Conservation (phyloP, 805 yeast genomes). For the Saccharomycopsis malanga region DNA sequence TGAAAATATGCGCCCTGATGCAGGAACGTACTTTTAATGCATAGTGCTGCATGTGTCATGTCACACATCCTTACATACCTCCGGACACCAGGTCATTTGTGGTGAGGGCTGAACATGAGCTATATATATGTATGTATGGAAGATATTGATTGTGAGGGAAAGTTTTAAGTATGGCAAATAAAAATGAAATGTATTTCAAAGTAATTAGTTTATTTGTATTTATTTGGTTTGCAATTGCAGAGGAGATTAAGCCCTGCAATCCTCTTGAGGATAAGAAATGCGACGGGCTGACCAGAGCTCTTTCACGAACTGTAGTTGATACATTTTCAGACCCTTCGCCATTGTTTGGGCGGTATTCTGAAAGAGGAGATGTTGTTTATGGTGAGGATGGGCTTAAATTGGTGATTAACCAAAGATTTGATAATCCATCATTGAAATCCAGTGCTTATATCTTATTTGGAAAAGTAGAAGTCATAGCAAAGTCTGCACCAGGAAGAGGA, state of each 20-base stretch:
- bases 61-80: too few species aligned
- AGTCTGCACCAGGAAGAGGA: constrained; percentile 58
- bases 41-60: too few species aligned
- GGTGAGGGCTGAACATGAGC: too few species aligned
- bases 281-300: constrained; percentile 12
- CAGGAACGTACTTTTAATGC: too few species aligned
- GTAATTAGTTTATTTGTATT: too few species aligned
- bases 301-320: constrained; percentile 15
- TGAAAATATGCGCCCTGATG: too few species aligned
- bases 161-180: too few species aligned
- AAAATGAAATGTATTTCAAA: too few species aligned
- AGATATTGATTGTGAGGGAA: too few species aligned
- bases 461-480: constrained; percentile 49
- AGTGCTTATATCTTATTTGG: constrained; percentile 70
- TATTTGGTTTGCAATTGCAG: background rate
- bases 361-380: constrained; percentile 27
- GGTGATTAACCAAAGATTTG: constrained; percentile 42
- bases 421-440: constrained; percentile 57
- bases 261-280: constrained; percentile 15
- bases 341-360: constrained; percentile 12
- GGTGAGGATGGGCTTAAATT: constrained; percentile 43
- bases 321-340: constrained; percentile 9
- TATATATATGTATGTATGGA: too few species aligned
- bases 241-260: constrained; percentile 20
- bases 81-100: too few species aligned